A percentile compares a stretch with the other conserved stretches of the same genome.
phyloP scores from a whole-genome alignment of 2,329 filamentous ascomycete genomes.

The Sclerotinia sclerotiorum region DNA sequence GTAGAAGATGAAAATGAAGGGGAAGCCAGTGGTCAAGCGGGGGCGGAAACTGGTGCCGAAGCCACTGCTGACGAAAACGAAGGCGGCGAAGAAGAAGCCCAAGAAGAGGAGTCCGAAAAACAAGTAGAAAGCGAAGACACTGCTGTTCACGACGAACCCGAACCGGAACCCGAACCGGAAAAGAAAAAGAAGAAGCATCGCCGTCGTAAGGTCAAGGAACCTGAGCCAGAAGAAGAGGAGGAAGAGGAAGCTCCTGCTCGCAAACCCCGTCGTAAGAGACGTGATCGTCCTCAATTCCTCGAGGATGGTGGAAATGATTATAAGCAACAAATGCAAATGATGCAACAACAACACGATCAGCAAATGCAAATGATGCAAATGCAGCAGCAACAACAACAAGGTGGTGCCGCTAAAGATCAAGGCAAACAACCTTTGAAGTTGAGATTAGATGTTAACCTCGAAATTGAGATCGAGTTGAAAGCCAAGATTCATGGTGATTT shows the following conservation, averaged over 20 bases:
- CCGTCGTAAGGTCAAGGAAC: constrained; percentile 19
- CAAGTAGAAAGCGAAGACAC: constrained; percentile 20
- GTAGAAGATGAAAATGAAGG: constrained; percentile 12
- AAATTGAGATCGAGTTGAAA: constrained; percentile 77
- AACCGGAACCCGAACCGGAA: constrained; percentile 13
- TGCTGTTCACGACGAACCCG: constrained; percentile 10
- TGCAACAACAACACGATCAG: constrained; percentile 22
- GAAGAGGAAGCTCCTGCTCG: constrained; percentile 17
- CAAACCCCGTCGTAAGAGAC: constrained; percentile 21
- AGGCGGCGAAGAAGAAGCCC: constrained; percentile 17
- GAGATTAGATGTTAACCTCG: constrained; percentile 71
- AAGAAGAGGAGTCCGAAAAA: constrained; percentile 14
- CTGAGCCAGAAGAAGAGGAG: constrained; percentile 19
- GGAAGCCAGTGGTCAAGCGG: neutral
- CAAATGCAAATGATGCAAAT: constrained; percentile 24
- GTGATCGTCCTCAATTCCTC: constrained; percentile 23
- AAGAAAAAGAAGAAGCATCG: constrained; percentile 20
- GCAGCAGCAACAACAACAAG: constrained; percentile 17
- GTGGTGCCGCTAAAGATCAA: constrained; percentile 25
- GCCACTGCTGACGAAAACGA: constrained; percentile 21
- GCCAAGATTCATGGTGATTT: constrained; percentile 80
- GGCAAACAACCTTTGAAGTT: constrained; percentile 63
- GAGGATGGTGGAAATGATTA: constrained; percentile 15
- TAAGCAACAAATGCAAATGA: constrained; percentile 22
- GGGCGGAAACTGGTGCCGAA: constrained; percentile 10